phyloP scores from a whole-genome alignment of 441 rosid species.

The Biscutella laevigata region DNA sequence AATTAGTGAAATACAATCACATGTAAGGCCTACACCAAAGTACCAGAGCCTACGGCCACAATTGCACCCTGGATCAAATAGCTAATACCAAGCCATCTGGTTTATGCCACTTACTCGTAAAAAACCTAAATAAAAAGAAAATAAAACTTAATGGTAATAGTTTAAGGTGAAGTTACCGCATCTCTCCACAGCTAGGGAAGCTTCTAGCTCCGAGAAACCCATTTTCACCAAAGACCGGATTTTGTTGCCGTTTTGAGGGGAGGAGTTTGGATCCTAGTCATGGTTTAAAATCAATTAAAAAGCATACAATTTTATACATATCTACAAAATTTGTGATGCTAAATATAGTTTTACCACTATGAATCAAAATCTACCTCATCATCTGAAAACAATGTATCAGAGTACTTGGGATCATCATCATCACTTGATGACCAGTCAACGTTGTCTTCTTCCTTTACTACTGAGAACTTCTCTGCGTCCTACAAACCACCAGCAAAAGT shows the following conservation, averaged over 20 bases:
- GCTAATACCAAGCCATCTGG: neutral
- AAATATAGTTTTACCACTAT: neutral
- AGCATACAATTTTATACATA: neutral
- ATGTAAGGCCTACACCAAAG: constrained; percentile 5
- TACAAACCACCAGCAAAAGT: constrained; percentile 22
- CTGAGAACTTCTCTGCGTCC: constrained; percentile 47
- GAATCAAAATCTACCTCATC: constrained; percentile 40
- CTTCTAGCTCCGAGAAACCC: constrained; percentile 70
- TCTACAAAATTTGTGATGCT: neutral
- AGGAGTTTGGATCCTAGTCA: constrained; percentile 7
- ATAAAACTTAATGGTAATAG: neutral
- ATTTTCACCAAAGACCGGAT: constrained; percentile 40
- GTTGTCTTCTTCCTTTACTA: constrained; percentile 28
- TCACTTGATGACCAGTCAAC: constrained; percentile 37
- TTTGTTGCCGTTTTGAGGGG: constrained; percentile 27
- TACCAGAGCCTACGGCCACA: neutral
- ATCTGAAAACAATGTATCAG: constrained; percentile 38
- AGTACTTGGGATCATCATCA: constrained; percentile 43
- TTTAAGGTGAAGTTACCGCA: constrained; percentile 46
- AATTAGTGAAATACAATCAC: neutral
- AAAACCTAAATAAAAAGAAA: neutral
- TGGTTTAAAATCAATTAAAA: neutral
- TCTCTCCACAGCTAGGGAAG: constrained; percentile 68
- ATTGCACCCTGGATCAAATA: constrained; percentile 1
- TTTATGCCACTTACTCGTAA: neutral